Evolutionary conservation across 2,329 filamentous ascomycete species (phyloP), one percentile per base, ranked within the genome.

Genomic region (Ustulina deusta): DNA sequence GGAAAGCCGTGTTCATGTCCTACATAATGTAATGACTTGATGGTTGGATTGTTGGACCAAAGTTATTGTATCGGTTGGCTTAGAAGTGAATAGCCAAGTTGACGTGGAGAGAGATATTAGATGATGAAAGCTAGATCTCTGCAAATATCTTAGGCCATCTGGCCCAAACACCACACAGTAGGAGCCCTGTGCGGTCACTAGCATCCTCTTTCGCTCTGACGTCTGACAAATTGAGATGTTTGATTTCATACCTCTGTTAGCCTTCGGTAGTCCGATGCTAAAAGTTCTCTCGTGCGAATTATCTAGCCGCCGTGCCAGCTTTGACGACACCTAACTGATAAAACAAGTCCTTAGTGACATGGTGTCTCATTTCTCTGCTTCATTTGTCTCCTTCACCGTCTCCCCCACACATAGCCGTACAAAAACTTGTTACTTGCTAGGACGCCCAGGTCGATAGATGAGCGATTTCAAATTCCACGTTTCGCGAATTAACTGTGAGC

Each of bases 1-100:
- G 49, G 56, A 36, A 54, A 42, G 52, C 25, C 46, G 51, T 61
- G 25, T 32, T 56, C 34, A 63, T 40, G 57, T 68, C 56, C 11
- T 36, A 62, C 57, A 2, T 22, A 13, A 34, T 17, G 13, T 40
- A 11, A 29, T 20, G 22, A 13, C 36, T 13, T 32, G 11, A 44
- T 22, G 6, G 22, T 36, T 9, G 13, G 9, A 55, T n/a, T 49
- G 22, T 55, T 59, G 25, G 11, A 29, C 27, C 22, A 25, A 25
- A 15, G 5, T n/a, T 7, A 13, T 40, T 20, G 32, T 36, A 51
- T 46, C 36, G 5, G 22, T 54, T 55, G 22, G 25, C 20, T 38
- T 17, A 6, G 27, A 55, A 38, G 34, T 25, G 9, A 22, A 15
- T 9, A 52, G 36, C n/a, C 13, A 15, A 27, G 3, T 42, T 17